phyloP scores from a whole-genome alignment of 140 eudicot species.

The Erigeron philadelphicus region DNA sequence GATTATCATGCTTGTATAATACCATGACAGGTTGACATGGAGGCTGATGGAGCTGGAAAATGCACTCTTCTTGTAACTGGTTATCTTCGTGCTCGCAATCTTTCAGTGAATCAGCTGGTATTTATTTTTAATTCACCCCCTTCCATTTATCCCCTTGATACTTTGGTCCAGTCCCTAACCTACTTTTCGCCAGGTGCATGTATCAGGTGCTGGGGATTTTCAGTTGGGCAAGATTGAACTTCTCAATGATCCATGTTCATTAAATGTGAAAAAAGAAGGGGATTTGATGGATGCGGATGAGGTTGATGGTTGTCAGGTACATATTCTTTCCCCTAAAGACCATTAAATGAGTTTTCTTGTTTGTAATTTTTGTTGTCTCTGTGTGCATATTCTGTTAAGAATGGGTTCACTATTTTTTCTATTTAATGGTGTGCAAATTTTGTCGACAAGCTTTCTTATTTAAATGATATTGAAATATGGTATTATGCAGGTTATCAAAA shows the following conservation, averaged over 20 bases:
- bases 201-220: conserved; percentile 98
- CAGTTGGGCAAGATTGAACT: conserved; percentile 74
- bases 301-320: conserved; percentile 42
- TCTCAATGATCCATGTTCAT: conserved; percentile 73
- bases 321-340: neutral
- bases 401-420: neutral
- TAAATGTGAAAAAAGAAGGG: conserved; percentile 64
- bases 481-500: conserved; percentile 51
- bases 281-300: conserved; percentile 89
- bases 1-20: neutral
- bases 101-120: conserved; percentile 93
- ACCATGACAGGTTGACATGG: conserved; percentile 57
- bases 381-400: neutral
- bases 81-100: conserved; percentile 75
- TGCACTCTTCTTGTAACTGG: conserved; percentile 76
- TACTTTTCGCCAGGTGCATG: conserved; percentile 66
- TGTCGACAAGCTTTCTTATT: neutral
- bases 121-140: conserved; percentile 7
- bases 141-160: neutral
- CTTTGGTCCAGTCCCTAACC: conserved; percentile 20
- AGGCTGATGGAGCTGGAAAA: conserved; percentile 48
- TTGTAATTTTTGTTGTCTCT: neutral
- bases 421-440: neutral
- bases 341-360: neutral
- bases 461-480: conserved; percentile 10